phyloP scores from a whole-genome alignment of 805 yeast genomes.

The Schwanniomyces sp. region DNA sequence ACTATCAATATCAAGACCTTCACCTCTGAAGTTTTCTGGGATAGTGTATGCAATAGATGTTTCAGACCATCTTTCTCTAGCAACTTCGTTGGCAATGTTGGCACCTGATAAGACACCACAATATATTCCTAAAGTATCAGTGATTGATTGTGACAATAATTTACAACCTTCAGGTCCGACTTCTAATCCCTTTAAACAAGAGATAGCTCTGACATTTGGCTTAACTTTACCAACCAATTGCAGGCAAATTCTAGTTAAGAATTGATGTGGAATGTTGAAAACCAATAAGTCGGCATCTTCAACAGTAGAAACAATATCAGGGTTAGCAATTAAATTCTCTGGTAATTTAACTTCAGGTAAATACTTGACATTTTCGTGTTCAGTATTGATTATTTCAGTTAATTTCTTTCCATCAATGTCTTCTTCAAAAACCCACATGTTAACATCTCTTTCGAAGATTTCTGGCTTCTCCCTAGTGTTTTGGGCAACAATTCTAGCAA shows the following conservation, averaged over 20 bases:
- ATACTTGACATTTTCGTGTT: slow-evolving; percentile 46
- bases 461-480: slow-evolving; percentile 40
- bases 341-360: slow-evolving; percentile 45
- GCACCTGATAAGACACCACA: slow-evolving; percentile 52
- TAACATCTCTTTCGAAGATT: slow-evolving; percentile 35
- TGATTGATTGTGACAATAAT: slow-evolving; percentile 43
- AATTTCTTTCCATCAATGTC: slow-evolving; percentile 39
- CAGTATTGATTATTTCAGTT: slow-evolving; percentile 42
- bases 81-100: slow-evolving; percentile 47
- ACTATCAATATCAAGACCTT: slow-evolving; percentile 41
- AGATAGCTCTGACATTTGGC: slow-evolving; percentile 41
- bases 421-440: slow-evolving; percentile 49
- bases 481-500: slow-evolving; percentile 46
- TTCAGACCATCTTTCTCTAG: slow-evolving; percentile 48
- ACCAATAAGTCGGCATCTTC: slow-evolving; percentile 43
- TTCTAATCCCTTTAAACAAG: slow-evolving; percentile 47
- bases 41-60: slow-evolving; percentile 44
- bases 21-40: slow-evolving; percentile 40
- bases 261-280: slow-evolving; percentile 48
- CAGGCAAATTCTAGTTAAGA: slow-evolving; percentile 38
- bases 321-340: slow-evolving; percentile 39
- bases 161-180: slow-evolving; percentile 44
- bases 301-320: slow-evolving; percentile 37
- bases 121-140: slow-evolving; percentile 42
- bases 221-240: slow-evolving; percentile 40